These are phyloP conservation scores for Parsonsia alboflavescens DNA, from an alignment of 257 asterid genomes.

Conservation along the genomic window DNA sequence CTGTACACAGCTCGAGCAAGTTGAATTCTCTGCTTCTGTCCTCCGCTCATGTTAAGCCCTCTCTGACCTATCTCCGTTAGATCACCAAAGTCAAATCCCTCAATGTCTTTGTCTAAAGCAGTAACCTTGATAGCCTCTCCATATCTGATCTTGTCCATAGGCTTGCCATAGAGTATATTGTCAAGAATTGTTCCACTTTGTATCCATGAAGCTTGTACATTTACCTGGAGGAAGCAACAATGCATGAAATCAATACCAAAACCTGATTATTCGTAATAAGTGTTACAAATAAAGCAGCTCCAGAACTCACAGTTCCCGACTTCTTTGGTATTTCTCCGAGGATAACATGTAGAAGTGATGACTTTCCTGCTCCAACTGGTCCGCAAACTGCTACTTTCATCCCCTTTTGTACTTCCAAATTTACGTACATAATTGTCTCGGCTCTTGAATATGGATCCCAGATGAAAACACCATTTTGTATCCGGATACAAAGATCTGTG, in stretches of 20 bases:
- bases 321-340: conserved; percentile 63
- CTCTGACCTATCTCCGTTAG: conserved; percentile 82
- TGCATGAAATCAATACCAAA: background rate
- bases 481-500: conserved; percentile 20
- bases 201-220: conserved; percentile 59
- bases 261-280: background rate
- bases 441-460: conserved; percentile 46
- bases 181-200: conserved; percentile 78
- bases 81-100: conserved; percentile 60
- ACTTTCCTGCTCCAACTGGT: conserved; percentile 73
- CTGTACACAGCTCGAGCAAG: conserved; percentile 77
- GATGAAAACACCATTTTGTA: conserved; percentile 45
- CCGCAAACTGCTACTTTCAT: conserved; percentile 72
- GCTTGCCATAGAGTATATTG: conserved; percentile 67
- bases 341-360: conserved; percentile 58
- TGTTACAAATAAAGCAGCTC: background rate
- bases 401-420: conserved; percentile 36
- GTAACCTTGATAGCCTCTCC: conserved; percentile 51
- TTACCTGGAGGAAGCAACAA: conserved; percentile 38
- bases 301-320: conserved; percentile 56
- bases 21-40: conserved; percentile 82
- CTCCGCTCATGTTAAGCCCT: conserved; percentile 83
- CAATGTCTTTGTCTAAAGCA: conserved; percentile 66
- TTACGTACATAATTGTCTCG: conserved; percentile 29
- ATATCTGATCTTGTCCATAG: conserved; percentile 46